Evolutionary conservation across 495 filamentous ascomycete genomes (phyloP), one percentile per base, ranked within the genome.

Genomic region (Apodospora peruviana): DNA sequence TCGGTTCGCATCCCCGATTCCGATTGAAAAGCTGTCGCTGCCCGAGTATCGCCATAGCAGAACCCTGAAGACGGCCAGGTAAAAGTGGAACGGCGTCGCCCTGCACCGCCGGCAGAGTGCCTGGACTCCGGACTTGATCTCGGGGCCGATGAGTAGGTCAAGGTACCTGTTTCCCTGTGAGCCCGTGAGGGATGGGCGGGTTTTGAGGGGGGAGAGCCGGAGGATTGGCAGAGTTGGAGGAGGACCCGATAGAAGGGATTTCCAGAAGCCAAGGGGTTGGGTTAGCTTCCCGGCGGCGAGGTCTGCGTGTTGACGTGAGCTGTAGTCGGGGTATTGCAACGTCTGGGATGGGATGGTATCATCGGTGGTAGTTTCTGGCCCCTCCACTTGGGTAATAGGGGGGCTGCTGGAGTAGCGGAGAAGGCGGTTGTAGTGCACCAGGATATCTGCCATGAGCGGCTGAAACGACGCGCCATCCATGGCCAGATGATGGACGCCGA

Each of bases 1-100:
- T 4, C 74, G 64, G 41, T 72, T 68, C 14, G 54, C 66, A 50
- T 77, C 74, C 7, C 60, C 57, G n/a, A 70, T 59, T 38, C 67
- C 63, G 2, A 75, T 58, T 3, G 51, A 48, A 4, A 72, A 1
- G 39, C 66, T 59, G 11, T 57, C 46, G 47, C 19, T 60, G 46
- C 63, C 51, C 1, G 47, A 54, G 32, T 62, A 60, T 1, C 66
- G 57, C 38, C 57, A 60, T 5, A 69, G 43, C 19, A 71, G 49
- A 1, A 60, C 57, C 25, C 56, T 52, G 45, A 69, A 62, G 8
- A 61, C 58, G 24, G 69, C 57, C 24, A 73, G 43, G 32, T 68
- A 58, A 39, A 69, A 62, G 42, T 74, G 69, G 52, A 71, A 71
- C 0, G 69, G 48, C 1, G 64, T 73, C 4, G 53, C 50, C 3